These are phyloP conservation scores for Trichomonas tenax DNA, from an alignment of 208 protist species.

Conservation along the genomic window DNA sequence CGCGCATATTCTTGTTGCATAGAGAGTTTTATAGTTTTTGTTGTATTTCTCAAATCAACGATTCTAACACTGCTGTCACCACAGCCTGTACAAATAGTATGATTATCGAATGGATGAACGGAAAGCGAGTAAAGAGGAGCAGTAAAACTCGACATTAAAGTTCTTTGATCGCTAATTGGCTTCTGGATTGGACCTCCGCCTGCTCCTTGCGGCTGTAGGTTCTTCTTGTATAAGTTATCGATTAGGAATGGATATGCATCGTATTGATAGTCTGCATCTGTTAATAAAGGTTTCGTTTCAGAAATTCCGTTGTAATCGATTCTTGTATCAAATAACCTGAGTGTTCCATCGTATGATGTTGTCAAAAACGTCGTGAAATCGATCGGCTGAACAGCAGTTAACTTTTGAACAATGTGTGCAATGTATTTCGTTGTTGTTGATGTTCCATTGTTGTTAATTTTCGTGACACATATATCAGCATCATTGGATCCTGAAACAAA, in stretches of 20 bases:
- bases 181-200: background rate
- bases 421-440: background rate
- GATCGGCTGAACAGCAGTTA: background rate
- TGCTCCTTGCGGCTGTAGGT: background rate
- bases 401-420: background rate
- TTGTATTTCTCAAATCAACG: background rate
- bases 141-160: background rate
- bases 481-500: background rate
- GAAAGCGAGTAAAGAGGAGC: background rate
- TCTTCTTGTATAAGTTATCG: background rate
- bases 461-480: background rate
- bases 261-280: background rate
- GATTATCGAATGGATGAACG: background rate
- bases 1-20: background rate
- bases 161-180: background rate
- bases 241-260: background rate
- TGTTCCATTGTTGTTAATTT: background rate
- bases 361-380: background rate
- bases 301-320: background rate
- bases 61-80: background rate
- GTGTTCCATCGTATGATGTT: background rate
- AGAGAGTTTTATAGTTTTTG: background rate
- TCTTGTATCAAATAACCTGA: background rate
- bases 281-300: background rate
- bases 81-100: background rate